Percentiles rank a stretch among this genome's conserved stretches.
These are phyloP conservation scores for Talaromyces sp. DNA, from an alignment of 2,329 filamentous ascomycete genomes.

Conservation along the genomic window DNA sequence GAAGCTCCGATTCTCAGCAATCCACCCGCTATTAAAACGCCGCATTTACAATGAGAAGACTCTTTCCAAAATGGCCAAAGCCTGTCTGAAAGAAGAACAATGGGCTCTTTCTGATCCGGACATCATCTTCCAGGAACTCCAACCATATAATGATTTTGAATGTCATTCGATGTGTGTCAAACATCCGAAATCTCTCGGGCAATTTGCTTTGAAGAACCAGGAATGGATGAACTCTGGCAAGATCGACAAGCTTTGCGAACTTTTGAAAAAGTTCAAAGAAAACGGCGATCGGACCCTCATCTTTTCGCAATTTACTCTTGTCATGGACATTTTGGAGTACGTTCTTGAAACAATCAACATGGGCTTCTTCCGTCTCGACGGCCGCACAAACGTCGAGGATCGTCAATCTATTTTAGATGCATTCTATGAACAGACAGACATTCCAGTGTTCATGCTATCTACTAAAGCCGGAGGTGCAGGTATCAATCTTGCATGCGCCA, in stretches of 20 bases:
- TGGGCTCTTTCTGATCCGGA: slow-evolving; percentile 50
- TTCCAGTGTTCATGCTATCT: slow-evolving; percentile 87
- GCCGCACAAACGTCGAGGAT: slow-evolving; percentile 73
- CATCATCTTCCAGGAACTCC: slow-evolving; percentile 53
- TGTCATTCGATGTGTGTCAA: slow-evolving; percentile 57
- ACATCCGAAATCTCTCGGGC: slow-evolving; percentile 50
- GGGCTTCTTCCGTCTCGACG: slow-evolving; percentile 80
- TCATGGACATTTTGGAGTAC: slow-evolving; percentile 84
- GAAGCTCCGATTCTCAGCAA: slow-evolving; percentile 85
- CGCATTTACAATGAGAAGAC: slow-evolving; percentile 71
- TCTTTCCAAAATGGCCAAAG: slow-evolving; percentile 71
- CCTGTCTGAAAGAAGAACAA: slow-evolving; percentile 66
- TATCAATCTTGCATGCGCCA: slow-evolving; percentile 91
- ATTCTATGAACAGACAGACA: slow-evolving; percentile 70
- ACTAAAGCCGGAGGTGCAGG: slow-evolving; percentile 95
- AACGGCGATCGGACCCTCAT: slow-evolving; percentile 85
- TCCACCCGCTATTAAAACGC: slow-evolving; percentile 85
- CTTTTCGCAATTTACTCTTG: slow-evolving; percentile 89
- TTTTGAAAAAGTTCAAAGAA: slow-evolving; percentile 67
- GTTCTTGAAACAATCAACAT: slow-evolving; percentile 71
- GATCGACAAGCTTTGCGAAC: slow-evolving; percentile 70
- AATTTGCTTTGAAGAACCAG: slow-evolving; percentile 56
- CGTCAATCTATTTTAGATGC: slow-evolving; percentile 85
- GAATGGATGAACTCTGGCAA: slow-evolving; percentile 78
- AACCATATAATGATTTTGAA: slow-evolving; percentile 58